Evolutionary conservation across 352 stramenopile species (phyloP), one percentile per base, ranked within the genome.

Genomic region (Pythium sukuiense): DNA sequence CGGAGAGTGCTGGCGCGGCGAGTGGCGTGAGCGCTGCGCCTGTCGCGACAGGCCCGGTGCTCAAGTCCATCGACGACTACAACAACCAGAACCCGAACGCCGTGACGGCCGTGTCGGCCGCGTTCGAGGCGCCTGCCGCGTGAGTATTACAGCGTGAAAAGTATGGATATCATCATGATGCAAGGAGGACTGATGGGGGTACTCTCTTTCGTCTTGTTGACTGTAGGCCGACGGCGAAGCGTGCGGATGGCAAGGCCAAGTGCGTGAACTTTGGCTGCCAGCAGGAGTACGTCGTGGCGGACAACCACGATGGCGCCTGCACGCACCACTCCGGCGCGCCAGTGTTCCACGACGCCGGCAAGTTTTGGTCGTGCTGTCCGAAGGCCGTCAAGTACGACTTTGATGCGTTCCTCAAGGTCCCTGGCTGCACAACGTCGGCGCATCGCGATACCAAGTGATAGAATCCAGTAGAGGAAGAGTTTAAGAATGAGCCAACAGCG

Each of bases 331-430:
- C 79, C 8, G 87, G 87, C 11, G 79, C 89, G 37, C 93, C 93
- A 1, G 87, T 98, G 39, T 98, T 98, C 76, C 93, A 97, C 68
- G 93, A 98, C 65, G 88, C 87, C 50, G 85, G 87, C 70, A 98
- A 98, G 75, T 97, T 87, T 75, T 98, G 93, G 93, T 93, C 80
- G 64, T 98, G 93, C 80, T 98, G 93, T 67, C 90, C 92, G 16
- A 95, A 97, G 69, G 70, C 79, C 30, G 84, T 96, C 71, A 97
- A 97, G 83, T 98, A 97, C 82, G 91, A 98, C 73, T 98, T 98
- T 76, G 92, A 98, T 33, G 92, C 91, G 57, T 98, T 98, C 72
- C 79, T 98, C 20, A 80, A 95, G 61, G 81, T 98, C 16, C 83
- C 87, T 1, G 90, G 90, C 41, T 98, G 93, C 67, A 79, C 88